Evolutionary conservation across 2,329 filamentous ascomycete genomes (phyloP), one percentile per base, ranked within the genome.

Genomic region (Uncinocarpus reesii): DNA sequence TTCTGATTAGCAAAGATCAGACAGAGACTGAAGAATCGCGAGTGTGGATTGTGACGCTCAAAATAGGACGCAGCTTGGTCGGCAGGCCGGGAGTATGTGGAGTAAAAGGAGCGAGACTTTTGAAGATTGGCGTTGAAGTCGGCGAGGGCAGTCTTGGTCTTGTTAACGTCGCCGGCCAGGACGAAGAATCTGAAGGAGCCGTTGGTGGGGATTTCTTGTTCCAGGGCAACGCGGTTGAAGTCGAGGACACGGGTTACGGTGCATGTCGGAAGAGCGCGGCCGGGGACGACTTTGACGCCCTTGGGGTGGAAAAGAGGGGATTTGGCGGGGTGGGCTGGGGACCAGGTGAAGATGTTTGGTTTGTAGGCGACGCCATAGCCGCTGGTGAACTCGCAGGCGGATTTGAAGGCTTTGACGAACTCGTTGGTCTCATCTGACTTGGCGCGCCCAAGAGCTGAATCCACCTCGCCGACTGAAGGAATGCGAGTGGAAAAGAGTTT

Each of bases 341-440:
- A 84, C 86, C 87, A 94, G 69, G 94, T 95, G 66, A 94, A 75
- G 24, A 77, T 68, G 66, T 94, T 95, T 47, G 84, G 75, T 55
- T 81, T 77, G 70, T 95, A 95, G 24, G 81, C 83, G 18, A 95
- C 87, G 52, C 89, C 89, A 63, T 94, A 95, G 50, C 89, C 89
- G 55, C 84, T 88, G 8, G 88, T 95, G 66, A 95, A 94, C 60
- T 92, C 87, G 71, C 88, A 95, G 24, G 81, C 80, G 49, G 86
- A 85, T 65, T 95, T 95, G 74, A 95, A 95, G 0, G 83, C 87
- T 69, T 83, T 83, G 62, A 94, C 79, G 62, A 95, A 95, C 8
- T 84, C 80, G 60, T 89, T 89, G 49, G 67, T 62, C 45, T 65
- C 62, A 2, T 44, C 59, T 26, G 53, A 56, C 20, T 61, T 61